A percentile compares a stretch with the other conserved stretches of the same genome.
Conservation (phyloP, 2,329 filamentous ascomycete genomes). For the Fusarium lateritium region DNA sequence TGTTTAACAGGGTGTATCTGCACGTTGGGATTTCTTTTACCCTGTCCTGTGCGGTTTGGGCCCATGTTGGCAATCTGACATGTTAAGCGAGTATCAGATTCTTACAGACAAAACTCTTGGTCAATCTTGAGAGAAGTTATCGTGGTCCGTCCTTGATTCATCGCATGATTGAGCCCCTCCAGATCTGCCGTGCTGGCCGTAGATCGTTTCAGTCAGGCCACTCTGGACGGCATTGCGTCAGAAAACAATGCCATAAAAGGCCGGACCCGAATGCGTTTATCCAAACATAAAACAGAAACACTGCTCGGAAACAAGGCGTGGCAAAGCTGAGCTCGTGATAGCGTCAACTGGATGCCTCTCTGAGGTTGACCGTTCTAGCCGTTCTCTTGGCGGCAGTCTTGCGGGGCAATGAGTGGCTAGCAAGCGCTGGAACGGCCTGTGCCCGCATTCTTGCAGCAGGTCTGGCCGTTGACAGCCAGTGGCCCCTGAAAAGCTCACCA, state of each 20-base stretch:
- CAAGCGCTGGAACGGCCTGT: slow-evolving; percentile 31
- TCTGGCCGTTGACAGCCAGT: slow-evolving; percentile 35
- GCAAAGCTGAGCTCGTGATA: slow-evolving; percentile 26
- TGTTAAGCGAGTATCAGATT: slow-evolving; percentile 21
- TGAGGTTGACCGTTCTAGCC: slow-evolving; percentile 30
- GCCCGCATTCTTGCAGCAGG: slow-evolving; percentile 26
- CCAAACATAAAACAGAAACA: slow-evolving; percentile 40
- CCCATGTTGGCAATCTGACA: slow-evolving; percentile 31
- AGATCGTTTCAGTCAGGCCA: slow-evolving; percentile 42
- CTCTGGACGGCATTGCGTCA: slow-evolving; percentile 28
- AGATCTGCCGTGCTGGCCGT: slow-evolving; percentile 22
- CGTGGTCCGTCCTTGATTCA: slow-evolving; percentile 15
- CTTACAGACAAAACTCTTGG: slow-evolving; percentile 10
- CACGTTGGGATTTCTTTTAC: neutral
- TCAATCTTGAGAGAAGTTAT: slow-evolving; percentile 13
- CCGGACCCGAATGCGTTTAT: slow-evolving; percentile 16
- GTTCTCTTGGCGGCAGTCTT: slow-evolving; percentile 40
- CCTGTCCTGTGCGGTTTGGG: slow-evolving; percentile 18
- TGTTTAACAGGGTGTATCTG: slow-evolving; percentile 34
- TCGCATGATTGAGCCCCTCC: slow-evolving; percentile 27
- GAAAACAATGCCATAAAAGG: slow-evolving; percentile 28
- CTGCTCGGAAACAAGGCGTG: slow-evolving; percentile 24
- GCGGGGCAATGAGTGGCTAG: slow-evolving; percentile 44
- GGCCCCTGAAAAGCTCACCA: slow-evolving; percentile 34
- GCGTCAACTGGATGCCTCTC: slow-evolving; percentile 44